Conservation (phyloP, 1,284 basidiomycete species). For the Irpex sp. region DNA sequence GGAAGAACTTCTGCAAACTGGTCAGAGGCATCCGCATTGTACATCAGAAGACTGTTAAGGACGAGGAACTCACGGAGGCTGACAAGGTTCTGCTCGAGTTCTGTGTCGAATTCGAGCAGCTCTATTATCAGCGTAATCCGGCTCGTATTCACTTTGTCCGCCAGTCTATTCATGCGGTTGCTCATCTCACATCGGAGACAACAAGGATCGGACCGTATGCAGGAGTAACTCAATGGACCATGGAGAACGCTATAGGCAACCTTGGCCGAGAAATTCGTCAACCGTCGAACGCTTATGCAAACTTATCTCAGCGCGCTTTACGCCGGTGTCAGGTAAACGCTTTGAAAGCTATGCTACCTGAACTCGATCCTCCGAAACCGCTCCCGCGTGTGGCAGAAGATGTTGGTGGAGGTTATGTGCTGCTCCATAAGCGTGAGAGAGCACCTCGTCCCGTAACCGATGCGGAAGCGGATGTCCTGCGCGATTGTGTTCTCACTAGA, state of each 20-base stretch:
- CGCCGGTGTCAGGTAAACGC: constrained; percentile 15
- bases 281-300: constrained; percentile 17
- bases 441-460: neutral
- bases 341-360: constrained; percentile 18
- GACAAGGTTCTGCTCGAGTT: constrained; percentile 16
- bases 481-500: neutral
- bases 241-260: constrained; percentile 25
- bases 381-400: constrained; percentile 11
- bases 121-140: constrained; percentile 19
- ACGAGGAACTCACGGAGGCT: constrained; percentile 3
- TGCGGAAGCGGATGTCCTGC: neutral
- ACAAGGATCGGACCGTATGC: constrained; percentile 18
- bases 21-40: constrained; percentile 26
- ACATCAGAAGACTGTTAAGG: constrained; percentile 10
- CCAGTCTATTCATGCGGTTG: constrained; percentile 20
- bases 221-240: constrained; percentile 18
- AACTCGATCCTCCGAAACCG: constrained; percentile 7
- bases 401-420: constrained; percentile 11
- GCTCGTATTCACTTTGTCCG: constrained; percentile 23
- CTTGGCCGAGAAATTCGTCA: constrained; percentile 21
- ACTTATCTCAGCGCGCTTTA: constrained; percentile 15
- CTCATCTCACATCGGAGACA: constrained; percentile 16
- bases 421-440: constrained; percentile 7
- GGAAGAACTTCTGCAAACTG: constrained; percentile 31
- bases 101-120: constrained; percentile 17